Conservation (phyloP, 2,329 filamentous ascomycete species). For the Pseudocercospora fuligena region DNA sequence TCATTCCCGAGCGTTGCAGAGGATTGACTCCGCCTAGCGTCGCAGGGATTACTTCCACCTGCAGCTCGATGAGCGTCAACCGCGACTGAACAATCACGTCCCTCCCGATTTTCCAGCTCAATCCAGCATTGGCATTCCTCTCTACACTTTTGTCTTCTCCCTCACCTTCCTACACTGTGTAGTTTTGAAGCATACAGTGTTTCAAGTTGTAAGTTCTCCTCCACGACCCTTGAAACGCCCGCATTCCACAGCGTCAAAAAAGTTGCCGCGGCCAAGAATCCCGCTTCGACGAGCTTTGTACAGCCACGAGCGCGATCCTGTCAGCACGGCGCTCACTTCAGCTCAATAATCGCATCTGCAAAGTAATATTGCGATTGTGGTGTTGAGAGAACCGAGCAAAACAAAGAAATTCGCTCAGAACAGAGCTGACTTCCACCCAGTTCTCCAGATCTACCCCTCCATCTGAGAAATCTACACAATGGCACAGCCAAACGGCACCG, state of each 20-base stretch:
- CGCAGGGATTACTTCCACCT: slow-evolving; percentile 6
- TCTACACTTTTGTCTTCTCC: neutral
- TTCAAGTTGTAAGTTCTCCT: slow-evolving; percentile 6
- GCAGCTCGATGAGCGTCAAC: slow-evolving; percentile 10
- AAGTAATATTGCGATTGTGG: neutral
- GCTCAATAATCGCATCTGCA: neutral
- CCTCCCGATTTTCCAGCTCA: slow-evolving; percentile 1
- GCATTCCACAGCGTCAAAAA: slow-evolving; percentile 5
- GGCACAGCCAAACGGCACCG: slow-evolving; percentile 42
- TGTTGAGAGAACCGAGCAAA: neutral
- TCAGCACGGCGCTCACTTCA: neutral
- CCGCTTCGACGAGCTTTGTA: neutral
- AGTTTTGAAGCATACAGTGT: neutral
- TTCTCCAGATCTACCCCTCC: slow-evolving; percentile 5
- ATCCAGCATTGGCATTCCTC: neutral
- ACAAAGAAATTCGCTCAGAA: neutral
- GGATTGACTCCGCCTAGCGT: slow-evolving; percentile 7
- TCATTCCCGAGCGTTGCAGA: slow-evolving; percentile 7
- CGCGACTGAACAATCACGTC: neutral
- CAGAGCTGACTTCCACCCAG: slow-evolving; percentile 4
- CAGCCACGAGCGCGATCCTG: neutral
- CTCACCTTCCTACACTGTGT: neutral
- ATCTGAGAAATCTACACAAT: slow-evolving; percentile 43
- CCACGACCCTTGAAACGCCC: neutral
- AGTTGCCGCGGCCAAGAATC: slow-evolving; percentile 4